Evolutionary conservation across 2,329 filamentous ascomycete genomes (phyloP).

Genomic region (Nigrospora sphaerica): DNA sequence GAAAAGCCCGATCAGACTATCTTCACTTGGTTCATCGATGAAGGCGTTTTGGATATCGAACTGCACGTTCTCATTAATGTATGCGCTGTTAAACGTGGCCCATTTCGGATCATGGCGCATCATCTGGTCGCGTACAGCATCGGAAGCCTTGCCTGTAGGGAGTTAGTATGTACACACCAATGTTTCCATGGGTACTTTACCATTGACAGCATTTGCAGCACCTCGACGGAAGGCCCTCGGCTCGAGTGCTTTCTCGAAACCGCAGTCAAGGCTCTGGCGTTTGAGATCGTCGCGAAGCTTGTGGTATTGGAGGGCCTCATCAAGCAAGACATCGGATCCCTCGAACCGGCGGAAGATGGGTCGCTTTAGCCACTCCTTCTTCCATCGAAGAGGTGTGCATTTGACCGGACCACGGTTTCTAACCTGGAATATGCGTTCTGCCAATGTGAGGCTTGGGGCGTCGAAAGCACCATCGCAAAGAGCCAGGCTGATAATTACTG

Average conservation of each 20-base stretch:
- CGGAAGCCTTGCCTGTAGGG: constrained; percentile 11
- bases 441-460: background rate
- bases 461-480: background rate
- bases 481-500: background rate
- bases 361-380: constrained; percentile 10
- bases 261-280: constrained; percentile 14
- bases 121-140: constrained; percentile 19
- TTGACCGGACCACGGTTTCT: background rate
- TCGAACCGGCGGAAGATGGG: constrained; percentile 11
- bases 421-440: background rate
- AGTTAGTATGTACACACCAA: background rate
- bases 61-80: constrained; percentile 19
- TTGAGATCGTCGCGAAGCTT: constrained; percentile 18
- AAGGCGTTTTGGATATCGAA: constrained; percentile 22
- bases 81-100: constrained; percentile 17
- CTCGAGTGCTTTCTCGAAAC: constrained; percentile 10
- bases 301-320: constrained; percentile 14
- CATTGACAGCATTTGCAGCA: constrained; percentile 12
- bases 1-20: constrained; percentile 12
- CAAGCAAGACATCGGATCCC: background rate
- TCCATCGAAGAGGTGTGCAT: constrained; percentile 5
- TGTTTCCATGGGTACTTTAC: constrained; percentile 5
- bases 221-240: constrained; percentile 10
- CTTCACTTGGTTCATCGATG: constrained; percentile 14
- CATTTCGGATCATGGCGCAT: constrained; percentile 20